These are phyloP conservation scores for Styphnolobium japonicum DNA, from an alignment of 306 rosid species.

Conservation along the genomic window DNA sequence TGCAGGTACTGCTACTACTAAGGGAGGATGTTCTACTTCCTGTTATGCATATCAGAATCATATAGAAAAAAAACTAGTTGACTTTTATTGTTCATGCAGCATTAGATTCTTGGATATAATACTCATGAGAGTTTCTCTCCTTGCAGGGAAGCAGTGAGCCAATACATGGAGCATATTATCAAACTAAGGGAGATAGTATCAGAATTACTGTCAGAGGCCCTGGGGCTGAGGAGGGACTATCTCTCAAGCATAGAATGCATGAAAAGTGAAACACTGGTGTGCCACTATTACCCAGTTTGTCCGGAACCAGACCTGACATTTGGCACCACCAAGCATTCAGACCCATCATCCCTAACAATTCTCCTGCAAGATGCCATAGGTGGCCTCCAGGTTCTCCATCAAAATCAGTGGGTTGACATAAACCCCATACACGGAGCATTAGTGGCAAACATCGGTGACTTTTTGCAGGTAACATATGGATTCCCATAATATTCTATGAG, in stretches of 20 bases:
- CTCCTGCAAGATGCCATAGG: conserved; percentile 71
- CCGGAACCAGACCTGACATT: conserved; percentile 73
- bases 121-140: neutral
- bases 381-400: conserved; percentile 76
- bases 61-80: neutral
- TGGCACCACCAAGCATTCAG: conserved; percentile 78
- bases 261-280: conserved; percentile 54
- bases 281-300: conserved; percentile 83
- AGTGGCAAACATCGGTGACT: conserved; percentile 72
- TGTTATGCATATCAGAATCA: neutral
- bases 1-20: conserved; percentile 59
- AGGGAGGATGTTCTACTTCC: neutral
- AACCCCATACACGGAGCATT: conserved; percentile 56
- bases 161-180: conserved; percentile 51
- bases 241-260: conserved; percentile 58
- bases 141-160: conserved; percentile 51
- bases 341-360: conserved; percentile 65
- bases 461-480: conserved; percentile 56
- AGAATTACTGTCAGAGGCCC: conserved; percentile 65
- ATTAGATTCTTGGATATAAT: neutral
- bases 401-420: conserved; percentile 65
- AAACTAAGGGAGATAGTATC: conserved; percentile 45
- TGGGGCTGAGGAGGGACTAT: conserved; percentile 54
- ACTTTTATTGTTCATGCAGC: neutral
- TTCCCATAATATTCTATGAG: no score